phyloP scores from a whole-genome alignment of 2,329 filamentous ascomycete species.

The Calonectria crousiana region DNA sequence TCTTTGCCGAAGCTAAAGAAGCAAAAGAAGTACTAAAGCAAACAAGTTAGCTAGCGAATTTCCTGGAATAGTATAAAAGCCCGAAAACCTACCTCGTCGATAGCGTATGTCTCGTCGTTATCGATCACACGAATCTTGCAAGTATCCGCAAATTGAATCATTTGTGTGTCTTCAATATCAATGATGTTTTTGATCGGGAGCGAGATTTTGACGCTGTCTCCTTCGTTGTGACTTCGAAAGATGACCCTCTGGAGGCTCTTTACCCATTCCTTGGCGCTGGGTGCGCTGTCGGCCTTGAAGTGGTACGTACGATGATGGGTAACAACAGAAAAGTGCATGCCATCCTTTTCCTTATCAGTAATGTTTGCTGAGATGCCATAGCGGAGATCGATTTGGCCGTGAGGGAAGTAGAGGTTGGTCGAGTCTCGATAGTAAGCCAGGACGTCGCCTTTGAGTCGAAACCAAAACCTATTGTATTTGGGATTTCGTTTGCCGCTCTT shows the following conservation, averaged over 20 bases:
- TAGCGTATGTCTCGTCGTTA: conserved; percentile 92
- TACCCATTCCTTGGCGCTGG: conserved; percentile 96
- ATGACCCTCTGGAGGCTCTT: conserved; percentile 94
- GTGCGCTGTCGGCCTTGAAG: conserved; percentile 88
- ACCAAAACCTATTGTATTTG: conserved; percentile 92
- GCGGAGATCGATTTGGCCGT: conserved; percentile 90
- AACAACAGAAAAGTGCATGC: conserved; percentile 81
- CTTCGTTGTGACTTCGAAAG: conserved; percentile 94
- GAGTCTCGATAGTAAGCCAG: conserved; percentile 89
- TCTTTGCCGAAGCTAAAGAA: conserved; percentile 91
- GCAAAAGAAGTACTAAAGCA: conserved; percentile 88
- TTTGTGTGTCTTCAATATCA: conserved; percentile 91
- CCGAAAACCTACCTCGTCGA: conserved; percentile 81
- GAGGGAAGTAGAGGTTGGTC: conserved; percentile 89
- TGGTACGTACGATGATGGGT: conserved; percentile 87
- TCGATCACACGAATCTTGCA: conserved; percentile 94
- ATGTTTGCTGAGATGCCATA: conserved; percentile 91
- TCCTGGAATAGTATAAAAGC: neutral
- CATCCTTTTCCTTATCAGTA: conserved; percentile 81
- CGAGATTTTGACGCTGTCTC: conserved; percentile 96
- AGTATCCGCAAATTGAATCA: conserved; percentile 92
- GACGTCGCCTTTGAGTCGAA: conserved; percentile 90
- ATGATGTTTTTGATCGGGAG: conserved; percentile 90
- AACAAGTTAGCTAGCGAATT: conserved; percentile 11
- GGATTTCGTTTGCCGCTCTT: conserved; percentile 92